Base-by-base conservation (phyloP, 2,329 filamentous ascomycete genomes). In the Elsinoe necatrix region DNA sequence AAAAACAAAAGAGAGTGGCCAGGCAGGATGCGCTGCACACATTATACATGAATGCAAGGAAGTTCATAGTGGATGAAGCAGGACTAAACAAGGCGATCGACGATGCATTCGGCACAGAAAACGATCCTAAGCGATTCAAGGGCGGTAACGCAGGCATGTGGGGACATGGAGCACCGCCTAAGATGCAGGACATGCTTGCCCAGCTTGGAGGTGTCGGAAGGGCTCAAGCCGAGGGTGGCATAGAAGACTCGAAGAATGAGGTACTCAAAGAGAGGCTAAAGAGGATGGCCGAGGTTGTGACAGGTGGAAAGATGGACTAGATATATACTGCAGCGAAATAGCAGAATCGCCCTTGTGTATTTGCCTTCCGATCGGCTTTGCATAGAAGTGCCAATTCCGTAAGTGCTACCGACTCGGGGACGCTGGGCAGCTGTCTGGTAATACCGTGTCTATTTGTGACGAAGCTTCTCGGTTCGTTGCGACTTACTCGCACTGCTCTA, bases 1-100 rank as follows among this genome's bases (percentile, higher is more conserved):
- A 66, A 29, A 62, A 64, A 29, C 60, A 67, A 42, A 63, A 58
- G 64, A 68, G 59, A 67, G 50, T 71, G 60, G 72, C 51, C 71
- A 77, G 42, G 77, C 83, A 58, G 76, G 82, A 92, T 62, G 80
- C 85, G 14, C 73, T 98, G 27, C 89, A 95, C 72, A 84, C 88
- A 58, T 80, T 98, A 11, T 98, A 98, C 73, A 87, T 93, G 74
- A 87, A 90, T 64, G 90, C 93, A 4, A 81, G 86, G 23, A 76
- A 82, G 37, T 98, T 97, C 73, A 96, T 98, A 67, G 84, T 89
- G 16, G 84, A 80, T 21, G 90, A 95, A 69, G 74, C 79, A 52
- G 85, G 95, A 69, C 80, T 98, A 31, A 80, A 87, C 63, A 76
- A 77, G 14, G 80, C 83, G 62, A 84, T 96, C 57, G 86, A 95